phyloP scores from a whole-genome alignment of 371 early-diverging fungal genomes.

The Rhizopus sp. region DNA sequence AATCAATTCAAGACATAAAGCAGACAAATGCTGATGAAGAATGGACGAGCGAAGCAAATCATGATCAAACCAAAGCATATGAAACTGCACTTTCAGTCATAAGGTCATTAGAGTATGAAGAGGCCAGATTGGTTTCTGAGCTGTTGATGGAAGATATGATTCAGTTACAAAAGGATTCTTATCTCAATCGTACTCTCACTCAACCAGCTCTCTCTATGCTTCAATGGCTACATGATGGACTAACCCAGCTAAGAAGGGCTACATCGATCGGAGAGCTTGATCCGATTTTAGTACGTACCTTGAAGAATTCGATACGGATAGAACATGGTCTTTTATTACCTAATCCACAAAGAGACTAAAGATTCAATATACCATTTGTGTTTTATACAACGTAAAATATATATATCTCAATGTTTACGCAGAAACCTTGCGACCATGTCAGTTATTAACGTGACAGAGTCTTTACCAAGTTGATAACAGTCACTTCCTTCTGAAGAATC shows the following conservation, averaged over 20 bases:
- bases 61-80: constrained; percentile 27
- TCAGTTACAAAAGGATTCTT: constrained; percentile 20
- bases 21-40: constrained; percentile 5
- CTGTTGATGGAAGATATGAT: constrained; percentile 35
- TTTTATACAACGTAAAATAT: no score
- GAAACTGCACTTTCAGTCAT: constrained; percentile 36
- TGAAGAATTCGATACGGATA: not conserved
- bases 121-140: constrained; percentile 33
- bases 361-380: not conserved
- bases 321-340: not conserved
- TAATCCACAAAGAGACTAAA: no score
- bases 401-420: constrained; percentile 11
- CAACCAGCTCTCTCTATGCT: constrained; percentile 11
- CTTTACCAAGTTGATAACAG: constrained; percentile 54
- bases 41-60: constrained; percentile 19
- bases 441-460: constrained; percentile 43
- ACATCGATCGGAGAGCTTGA: not conserved
- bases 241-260: constrained; percentile 20
- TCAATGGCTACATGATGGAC: constrained; percentile 12
- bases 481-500: constrained; percentile 49
- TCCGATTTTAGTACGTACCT: not conserved
- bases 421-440: constrained; percentile 46
- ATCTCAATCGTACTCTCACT: constrained; percentile 5
- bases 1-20: not conserved
- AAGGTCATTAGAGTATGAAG: constrained; percentile 33